phyloP scores from a whole-genome alignment of 495 filamentous ascomycete genomes.

The Mytilinidion resinicola region DNA sequence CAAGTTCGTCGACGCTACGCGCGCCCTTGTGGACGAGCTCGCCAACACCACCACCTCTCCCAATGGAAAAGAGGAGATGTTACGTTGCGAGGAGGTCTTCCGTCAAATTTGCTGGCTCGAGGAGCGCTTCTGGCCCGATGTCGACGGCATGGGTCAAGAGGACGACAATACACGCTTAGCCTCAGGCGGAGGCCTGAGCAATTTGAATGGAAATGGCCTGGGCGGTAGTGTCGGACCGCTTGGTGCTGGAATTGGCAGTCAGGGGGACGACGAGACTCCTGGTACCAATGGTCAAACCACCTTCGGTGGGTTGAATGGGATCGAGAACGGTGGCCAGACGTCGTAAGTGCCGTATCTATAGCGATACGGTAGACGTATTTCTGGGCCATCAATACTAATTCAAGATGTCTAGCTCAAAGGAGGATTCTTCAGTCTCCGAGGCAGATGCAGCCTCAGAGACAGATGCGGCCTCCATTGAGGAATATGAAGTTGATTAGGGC shows the following conservation, averaged over 20 bases:
- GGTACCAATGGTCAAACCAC: neutral
- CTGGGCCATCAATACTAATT: too few relatives aligned
- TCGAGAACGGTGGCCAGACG: neutral
- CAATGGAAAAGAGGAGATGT: slow-evolving; percentile 37
- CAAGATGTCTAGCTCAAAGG: too few relatives aligned
- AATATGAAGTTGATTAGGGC: too few relatives aligned
- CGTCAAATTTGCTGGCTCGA: slow-evolving; percentile 36
- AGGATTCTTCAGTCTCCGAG: too few relatives aligned
- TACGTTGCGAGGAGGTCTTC: slow-evolving; percentile 36
- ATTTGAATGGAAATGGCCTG: neutral
- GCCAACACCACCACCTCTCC: slow-evolving; percentile 32
- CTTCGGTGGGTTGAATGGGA: neutral
- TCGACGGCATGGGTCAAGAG: slow-evolving; percentile 41
- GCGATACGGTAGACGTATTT: too few relatives aligned
- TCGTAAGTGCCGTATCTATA: neutral
- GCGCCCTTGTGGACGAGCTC: slow-evolving; percentile 38
- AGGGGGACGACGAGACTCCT: neutral
- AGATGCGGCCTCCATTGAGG: too few relatives aligned
- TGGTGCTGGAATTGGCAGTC: neutral
- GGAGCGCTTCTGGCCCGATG: slow-evolving; percentile 39
- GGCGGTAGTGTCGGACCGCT: neutral
- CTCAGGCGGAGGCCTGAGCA: neutral
- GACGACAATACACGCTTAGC: slow-evolving; percentile 26
- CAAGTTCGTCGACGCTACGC: slow-evolving; percentile 39
- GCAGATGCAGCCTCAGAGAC: too few relatives aligned